These are phyloP conservation scores for Diaporthe humulicola DNA, from an alignment of 2,329 filamentous ascomycete species.

Conservation along the genomic window DNA sequence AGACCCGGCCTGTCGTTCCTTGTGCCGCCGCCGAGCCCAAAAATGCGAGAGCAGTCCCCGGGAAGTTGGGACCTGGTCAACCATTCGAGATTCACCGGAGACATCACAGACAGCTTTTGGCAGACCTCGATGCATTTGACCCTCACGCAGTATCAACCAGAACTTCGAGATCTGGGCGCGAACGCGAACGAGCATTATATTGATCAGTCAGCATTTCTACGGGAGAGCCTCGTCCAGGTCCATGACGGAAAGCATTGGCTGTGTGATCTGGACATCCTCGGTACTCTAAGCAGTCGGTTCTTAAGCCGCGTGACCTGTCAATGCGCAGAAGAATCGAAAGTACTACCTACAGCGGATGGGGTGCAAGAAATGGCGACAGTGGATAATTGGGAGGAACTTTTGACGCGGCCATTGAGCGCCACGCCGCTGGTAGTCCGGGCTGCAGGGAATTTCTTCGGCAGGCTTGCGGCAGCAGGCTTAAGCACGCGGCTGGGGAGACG, in stretches of 20 bases:
- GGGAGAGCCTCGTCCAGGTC: background rate
- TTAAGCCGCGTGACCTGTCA: background rate
- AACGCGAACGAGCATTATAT: background rate
- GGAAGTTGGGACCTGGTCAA: background rate
- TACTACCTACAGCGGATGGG: background rate
- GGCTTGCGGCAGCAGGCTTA: background rate
- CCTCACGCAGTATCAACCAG: background rate
- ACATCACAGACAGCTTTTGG: constrained; percentile 1
- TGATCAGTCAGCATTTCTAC: background rate
- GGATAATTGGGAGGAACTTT: constrained; percentile 9
- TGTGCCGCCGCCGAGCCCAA: constrained; percentile 10
- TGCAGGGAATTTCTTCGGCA: background rate
- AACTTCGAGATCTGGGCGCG: background rate
- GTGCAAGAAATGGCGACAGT: background rate
- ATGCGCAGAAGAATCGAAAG: background rate
- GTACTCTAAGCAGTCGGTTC: background rate
- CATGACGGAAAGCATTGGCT: constrained; percentile 2
- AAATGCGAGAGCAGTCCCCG: background rate
- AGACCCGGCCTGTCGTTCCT: background rate
- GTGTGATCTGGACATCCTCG: constrained; percentile 1
- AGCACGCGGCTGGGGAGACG: background rate
- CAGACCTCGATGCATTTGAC: constrained; percentile 3
- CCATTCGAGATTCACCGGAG: background rate
- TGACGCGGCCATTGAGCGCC: background rate
- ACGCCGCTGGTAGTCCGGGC: background rate